Percentiles rank a stretch among this genome's conserved stretches.
phyloP scores from a whole-genome alignment of 768 basidiomycete genomes.

The Calvatia gigantea region DNA sequence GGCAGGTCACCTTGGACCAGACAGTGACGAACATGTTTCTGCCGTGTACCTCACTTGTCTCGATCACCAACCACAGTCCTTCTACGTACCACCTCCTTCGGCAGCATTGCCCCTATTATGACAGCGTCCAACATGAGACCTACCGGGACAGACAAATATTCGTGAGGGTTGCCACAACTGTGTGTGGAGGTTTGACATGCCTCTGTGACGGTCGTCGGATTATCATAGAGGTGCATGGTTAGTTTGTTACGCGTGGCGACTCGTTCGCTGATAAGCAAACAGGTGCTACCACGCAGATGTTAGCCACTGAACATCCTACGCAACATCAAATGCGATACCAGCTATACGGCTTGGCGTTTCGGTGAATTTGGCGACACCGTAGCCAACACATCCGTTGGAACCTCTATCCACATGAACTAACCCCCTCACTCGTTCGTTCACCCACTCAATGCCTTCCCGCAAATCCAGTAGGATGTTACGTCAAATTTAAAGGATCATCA shows the following conservation, averaged over 20 bases:
- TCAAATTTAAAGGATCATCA: constrained; percentile 97
- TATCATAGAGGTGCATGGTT: constrained; percentile 90
- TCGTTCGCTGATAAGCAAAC: too few species aligned
- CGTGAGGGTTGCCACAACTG: constrained; percentile 90
- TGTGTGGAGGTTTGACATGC: constrained; percentile 92
- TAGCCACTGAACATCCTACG: constrained; percentile 97
- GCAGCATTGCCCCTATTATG: too few species aligned
- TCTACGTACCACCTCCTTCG: too few species aligned
- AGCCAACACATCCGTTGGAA: constrained; percentile 98
- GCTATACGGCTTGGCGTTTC: constrained; percentile 99
- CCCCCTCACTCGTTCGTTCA: constrained; percentile 25
- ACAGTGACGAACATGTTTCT: too few species aligned
- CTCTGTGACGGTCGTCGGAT: constrained; percentile 96
- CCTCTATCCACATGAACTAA: constrained; percentile 99
- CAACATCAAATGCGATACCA: constrained; percentile 94
- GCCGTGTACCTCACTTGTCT: too few species aligned
- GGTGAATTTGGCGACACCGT: constrained; percentile 98
- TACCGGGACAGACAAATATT: too few species aligned
- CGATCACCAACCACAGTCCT: too few species aligned
- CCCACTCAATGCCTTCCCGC: constrained; percentile 3
- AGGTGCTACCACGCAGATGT: constrained; percentile 59
- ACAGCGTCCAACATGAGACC: too few species aligned
- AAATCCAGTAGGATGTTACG: constrained; percentile 74
- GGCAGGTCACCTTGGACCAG: too few species aligned
- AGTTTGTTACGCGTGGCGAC: not conserved